These are phyloP conservation scores for Cryptococcus amylolentus DNA, from an alignment of 1,284 basidiomycete genomes.

Conservation along the genomic window DNA sequence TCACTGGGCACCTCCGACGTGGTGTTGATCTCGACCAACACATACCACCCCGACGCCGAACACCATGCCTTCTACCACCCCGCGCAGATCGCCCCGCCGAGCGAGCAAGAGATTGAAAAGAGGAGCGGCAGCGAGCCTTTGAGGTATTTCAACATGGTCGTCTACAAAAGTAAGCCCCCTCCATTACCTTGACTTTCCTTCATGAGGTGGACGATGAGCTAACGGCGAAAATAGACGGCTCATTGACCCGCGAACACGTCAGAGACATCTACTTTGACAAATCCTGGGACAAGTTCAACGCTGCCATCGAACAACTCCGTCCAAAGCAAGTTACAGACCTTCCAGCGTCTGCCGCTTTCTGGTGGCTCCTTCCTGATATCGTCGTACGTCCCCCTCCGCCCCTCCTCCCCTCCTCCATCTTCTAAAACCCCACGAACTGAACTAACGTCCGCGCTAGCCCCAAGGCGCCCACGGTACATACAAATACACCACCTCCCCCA, in stretches of 20 bases:
- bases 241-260: slow-evolving; percentile 73
- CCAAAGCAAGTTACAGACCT: slow-evolving; percentile 32
- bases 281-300: slow-evolving; percentile 71
- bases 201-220: not conserved
- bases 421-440: too few relatives aligned
- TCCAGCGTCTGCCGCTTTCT: slow-evolving; percentile 54
- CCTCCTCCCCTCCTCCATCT: slow-evolving; percentile 58
- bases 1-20: slow-evolving; percentile 91
- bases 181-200: too few relatives aligned
- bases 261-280: slow-evolving; percentile 63
- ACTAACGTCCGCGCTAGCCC: slow-evolving; percentile 26
- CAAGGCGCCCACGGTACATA: slow-evolving; percentile 34
- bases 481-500: slow-evolving; percentile 32
- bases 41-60: slow-evolving; percentile 51
- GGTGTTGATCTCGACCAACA: slow-evolving; percentile 64
- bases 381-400: slow-evolving; percentile 61
- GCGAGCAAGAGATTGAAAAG: slow-evolving; percentile 14
- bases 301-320: slow-evolving; percentile 53
- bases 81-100: slow-evolving; percentile 40
- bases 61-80: slow-evolving; percentile 55
- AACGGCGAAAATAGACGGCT: slow-evolving; percentile 62
- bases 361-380: slow-evolving; percentile 54
- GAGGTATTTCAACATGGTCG: slow-evolving; percentile 52
- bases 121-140: slow-evolving; percentile 18
- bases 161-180: slow-evolving; percentile 55